Conservation (phyloP, 768 basidiomycete genomes). For the Mycena crocata region DNA sequence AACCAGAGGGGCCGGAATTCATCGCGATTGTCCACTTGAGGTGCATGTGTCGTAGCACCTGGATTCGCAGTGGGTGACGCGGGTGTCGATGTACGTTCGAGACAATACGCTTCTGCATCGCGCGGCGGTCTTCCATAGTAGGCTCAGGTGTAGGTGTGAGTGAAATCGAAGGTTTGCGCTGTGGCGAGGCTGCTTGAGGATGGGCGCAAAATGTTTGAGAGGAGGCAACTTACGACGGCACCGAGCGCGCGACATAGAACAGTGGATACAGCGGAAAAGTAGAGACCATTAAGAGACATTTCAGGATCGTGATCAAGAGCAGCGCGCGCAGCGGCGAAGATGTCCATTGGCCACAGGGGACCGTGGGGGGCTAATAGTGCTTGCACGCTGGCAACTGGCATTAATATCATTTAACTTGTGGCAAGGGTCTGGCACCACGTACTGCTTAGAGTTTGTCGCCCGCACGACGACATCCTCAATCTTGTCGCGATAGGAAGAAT, state of each 20-base stretch:
- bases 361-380: conserved; percentile 23
- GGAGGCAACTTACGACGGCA: conserved; percentile 12
- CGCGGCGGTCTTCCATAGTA: conserved; percentile 17
- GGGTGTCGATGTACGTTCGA: conserved; percentile 19
- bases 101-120: conserved; percentile 24
- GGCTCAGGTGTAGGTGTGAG: not conserved
- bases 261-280: conserved; percentile 26
- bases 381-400: conserved; percentile 12
- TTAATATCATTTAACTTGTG: not conserved
- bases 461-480: conserved; percentile 33
- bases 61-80: conserved; percentile 28
- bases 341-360: conserved; percentile 31
- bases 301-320: conserved; percentile 24
- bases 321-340: conserved; percentile 26
- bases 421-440: not conserved
- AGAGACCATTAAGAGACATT: conserved; percentile 7
- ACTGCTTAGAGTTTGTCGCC: conserved; percentile 28
- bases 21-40: conserved; percentile 29
- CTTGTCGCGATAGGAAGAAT: conserved; percentile 23
- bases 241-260: conserved; percentile 26
- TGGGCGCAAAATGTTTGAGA: not conserved
- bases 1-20: conserved; percentile 5
- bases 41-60: conserved; percentile 31
- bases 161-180: conserved; percentile 8
- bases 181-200: not conserved